Conservation (phyloP, 1,284 basidiomycete genomes). For the Bjerkandera adusta region DNA sequence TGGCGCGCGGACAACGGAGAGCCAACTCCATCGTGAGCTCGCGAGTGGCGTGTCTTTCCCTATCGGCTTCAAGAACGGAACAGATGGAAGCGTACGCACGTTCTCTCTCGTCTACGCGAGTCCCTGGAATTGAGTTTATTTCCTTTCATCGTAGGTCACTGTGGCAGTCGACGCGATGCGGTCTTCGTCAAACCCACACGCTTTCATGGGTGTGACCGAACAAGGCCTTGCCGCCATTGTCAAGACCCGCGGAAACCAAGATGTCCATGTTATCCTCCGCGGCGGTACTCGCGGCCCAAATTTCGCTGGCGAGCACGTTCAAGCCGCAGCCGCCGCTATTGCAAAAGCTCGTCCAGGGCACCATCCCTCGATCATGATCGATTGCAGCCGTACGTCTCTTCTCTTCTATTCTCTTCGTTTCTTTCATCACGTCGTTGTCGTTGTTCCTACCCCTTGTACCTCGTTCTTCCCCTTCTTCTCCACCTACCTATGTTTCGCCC, state of each 20-base stretch:
- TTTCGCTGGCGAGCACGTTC: slow-evolving; percentile 74
- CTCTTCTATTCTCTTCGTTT: too few species aligned
- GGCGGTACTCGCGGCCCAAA: slow-evolving; percentile 90
- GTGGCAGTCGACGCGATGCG: slow-evolving; percentile 97
- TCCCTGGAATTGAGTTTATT: not conserved
- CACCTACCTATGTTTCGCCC: too few species aligned
- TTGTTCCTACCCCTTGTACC: too few species aligned
- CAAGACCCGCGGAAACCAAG: slow-evolving; percentile 89
- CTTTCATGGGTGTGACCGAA: slow-evolving; percentile 97
- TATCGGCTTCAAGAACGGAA: slow-evolving; percentile 99
- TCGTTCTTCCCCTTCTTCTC: too few species aligned
- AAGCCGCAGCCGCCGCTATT: slow-evolving; percentile 68
- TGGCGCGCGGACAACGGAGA: slow-evolving; percentile 94
- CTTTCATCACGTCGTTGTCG: too few species aligned
- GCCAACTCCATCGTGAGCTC: slow-evolving; percentile 91
- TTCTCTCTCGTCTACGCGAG: not conserved
- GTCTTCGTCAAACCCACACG: slow-evolving; percentile 88
- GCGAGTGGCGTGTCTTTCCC: slow-evolving; percentile 89
- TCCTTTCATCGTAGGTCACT: slow-evolving; percentile 34
- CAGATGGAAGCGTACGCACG: slow-evolving; percentile 84
- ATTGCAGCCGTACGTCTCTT: slow-evolving; percentile 67
- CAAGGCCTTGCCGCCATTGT: slow-evolving; percentile 95
- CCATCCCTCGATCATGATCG: slow-evolving; percentile 82
- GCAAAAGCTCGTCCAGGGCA: slow-evolving; percentile 62
- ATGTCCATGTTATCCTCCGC: slow-evolving; percentile 92